phyloP scores from a whole-genome alignment of 176 grass and related monocot species.

The Poa pratensis region DNA sequence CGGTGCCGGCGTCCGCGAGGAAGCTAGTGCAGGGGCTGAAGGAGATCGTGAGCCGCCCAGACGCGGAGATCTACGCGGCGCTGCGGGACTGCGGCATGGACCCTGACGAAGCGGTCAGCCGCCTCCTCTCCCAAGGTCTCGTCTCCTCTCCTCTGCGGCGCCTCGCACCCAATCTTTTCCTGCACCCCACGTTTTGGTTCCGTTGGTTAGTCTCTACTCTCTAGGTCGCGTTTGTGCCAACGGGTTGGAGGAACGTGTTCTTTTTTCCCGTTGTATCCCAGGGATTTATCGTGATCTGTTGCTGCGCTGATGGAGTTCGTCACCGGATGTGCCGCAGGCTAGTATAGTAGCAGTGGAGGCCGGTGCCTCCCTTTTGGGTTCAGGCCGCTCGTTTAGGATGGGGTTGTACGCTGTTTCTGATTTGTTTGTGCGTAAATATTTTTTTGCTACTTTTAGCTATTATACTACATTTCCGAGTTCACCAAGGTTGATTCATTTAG shows the following conservation, averaged over 20 bases:
- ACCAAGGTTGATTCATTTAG: neutral
- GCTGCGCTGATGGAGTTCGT: neutral
- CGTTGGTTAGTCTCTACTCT: neutral
- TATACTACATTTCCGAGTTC: neutral
- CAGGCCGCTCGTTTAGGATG: conserved; percentile 8
- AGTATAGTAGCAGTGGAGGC: neutral
- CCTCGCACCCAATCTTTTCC: neutral
- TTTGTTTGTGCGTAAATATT: neutral
- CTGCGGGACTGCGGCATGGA: conserved; percentile 96
- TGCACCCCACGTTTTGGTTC: conserved; percentile 18
- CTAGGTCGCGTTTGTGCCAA: neutral
- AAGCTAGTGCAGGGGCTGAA: conserved; percentile 91
- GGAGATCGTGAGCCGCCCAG: conserved; percentile 95
- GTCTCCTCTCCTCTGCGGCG: conserved; percentile 34
- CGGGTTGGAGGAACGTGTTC: conserved; percentile 36
- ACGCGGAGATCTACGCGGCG: conserved; percentile 96
- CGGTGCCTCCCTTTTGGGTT: neutral
- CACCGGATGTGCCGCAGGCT: conserved; percentile 1
- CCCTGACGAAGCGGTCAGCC: conserved; percentile 85
- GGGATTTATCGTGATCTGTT: conserved; percentile 41
- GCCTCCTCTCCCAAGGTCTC: conserved; percentile 82
- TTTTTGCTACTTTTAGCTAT: neutral
- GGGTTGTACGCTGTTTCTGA: neutral
- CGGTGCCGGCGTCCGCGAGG: conserved; percentile 73
- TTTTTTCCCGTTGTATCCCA: neutral